Evolutionary conservation across 352 stramenopile genomes (phyloP), one percentile per base, ranked within the genome.

Genomic region (Phytopythium litorale): DNA sequence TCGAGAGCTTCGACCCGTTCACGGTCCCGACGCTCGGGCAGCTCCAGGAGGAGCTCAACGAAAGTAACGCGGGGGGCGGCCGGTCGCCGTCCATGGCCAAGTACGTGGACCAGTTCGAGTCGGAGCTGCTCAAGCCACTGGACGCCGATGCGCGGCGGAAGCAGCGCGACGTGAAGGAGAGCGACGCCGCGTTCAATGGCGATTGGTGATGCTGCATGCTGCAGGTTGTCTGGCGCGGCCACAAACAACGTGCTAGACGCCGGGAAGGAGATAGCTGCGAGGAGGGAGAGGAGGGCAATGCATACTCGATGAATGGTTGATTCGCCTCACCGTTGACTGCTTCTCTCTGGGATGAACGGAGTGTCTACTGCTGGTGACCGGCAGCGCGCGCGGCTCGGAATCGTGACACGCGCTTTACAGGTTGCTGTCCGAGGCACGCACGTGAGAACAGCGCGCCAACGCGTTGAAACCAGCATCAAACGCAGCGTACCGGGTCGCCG

Each of bases 1-100:
- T 98, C 38, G 86, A 98, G 25, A 67, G 65, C 2, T 98, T 97
- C 50, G 78, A 98, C 55, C 90, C 89, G 9, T 89, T 94, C 63
- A 75, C 62, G 7, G 91, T 97, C n/a, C 91, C 91, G 25, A 96
- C 87, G 23, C 71, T 96, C 28, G 84, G 79, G 3, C 78, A 92
- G 59, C 64, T 96, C 23, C 75, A 93, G 64, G 81, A 92, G 42
- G 84, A 96, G 50, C 87, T 96, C 33, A 88, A 96, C 66, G 76
- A 85, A 6, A 74, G 79, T 45, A 70, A 68, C 40, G 46, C 11
- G 73, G 72, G 72, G 23, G 65, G 67, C 23, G 72, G 78, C 3
- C 32, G 33, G 19, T 66, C 69, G 37, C 89, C 81, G 16, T 91
- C 78, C 40, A 91, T 94, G 79, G 81, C 83, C 16, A 62, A 76